Evolutionary conservation across 371 early-diverging fungal genomes (phyloP), one percentile per base, ranked within the genome.

Genomic region (Rhizopus stolonifer): DNA sequence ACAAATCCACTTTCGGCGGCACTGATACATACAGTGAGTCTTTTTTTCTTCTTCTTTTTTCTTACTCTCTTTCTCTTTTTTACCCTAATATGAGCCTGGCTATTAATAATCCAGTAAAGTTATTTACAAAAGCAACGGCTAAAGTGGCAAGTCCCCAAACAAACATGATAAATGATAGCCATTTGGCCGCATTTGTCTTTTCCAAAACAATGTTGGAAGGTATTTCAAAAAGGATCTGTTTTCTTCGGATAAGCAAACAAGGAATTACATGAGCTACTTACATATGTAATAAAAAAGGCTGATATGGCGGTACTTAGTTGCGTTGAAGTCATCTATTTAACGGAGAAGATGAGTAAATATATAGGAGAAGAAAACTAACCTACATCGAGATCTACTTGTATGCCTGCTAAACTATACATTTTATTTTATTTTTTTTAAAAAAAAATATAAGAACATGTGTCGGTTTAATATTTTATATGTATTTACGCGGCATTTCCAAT

Each of bases 141-240:
- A 68, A 22, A 14, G 72, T 71, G 4, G 65, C 49, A 7, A 61
- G 44, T 14, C 77, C 77, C 77, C 77, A 76, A 17, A 65, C 44
- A n/a, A 69, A 42, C 77, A 76, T 76, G 13, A 72, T 66, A 2
- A 64, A 60, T 6, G 73, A 70, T 26, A 76, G 48, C 77, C 77
- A 76, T n/a, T 65, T 42, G 11, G 56, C 56, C 2, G 70, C 64
- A 36, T 64, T 66, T 17, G 64, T 65, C 8, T 52, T 61, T 31
- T 72, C 70, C 7, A 76, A 39, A 3, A 76, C 57, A 5, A 67
- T 40, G 47, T 76, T 76, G 15, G 72, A 70, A 6, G 77, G 77
- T 22, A 76, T 60, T 56, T 76, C 77, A 34, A 67, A 76, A 0
- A 76, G 21, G 36, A 76, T 72, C 76, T 75, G 52, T 6, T n/a